Evolutionary conservation across 306 rosid species (phyloP), one percentile per base, ranked within the genome.

Genomic region (Cyclanthera cordifolia): DNA sequence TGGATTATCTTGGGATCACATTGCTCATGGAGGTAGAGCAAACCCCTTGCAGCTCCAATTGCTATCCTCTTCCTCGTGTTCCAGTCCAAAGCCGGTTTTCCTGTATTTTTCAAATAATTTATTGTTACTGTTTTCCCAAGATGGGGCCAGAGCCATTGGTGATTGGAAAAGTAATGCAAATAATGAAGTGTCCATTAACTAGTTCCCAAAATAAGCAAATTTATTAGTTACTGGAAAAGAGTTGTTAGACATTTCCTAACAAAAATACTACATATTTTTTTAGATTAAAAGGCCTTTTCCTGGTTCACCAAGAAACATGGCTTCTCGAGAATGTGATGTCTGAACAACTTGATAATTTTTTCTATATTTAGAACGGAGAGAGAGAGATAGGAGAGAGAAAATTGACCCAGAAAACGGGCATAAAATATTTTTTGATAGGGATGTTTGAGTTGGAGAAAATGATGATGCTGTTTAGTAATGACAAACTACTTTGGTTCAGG

Each of bases 1-100:
- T 93, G 99, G 65, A 93, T 93, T 59, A 93, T 93, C 88, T 93
- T 93, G 13, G 99, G 99, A 79, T 93, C 96, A 24, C 99, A 34
- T 34, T 34, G 41, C 41, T 34, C 41, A 1, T 34, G 41, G 41
- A 34, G 41, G 41, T 34, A 34, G 41, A 34, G 41, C 41, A 34
- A 9, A 34, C 41, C 41, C 41, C 41, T 34, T 34, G 41, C 41
- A 34, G 41, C 41, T 34, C 41, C 41, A 34, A 34, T 34, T 5
- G 41, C 41, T 34, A 34, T 34, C 9, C 41, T 34, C 41, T 34
- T 34, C 41, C 41, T 34, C 1, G 9, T 34, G 41, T 34, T 34
- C 41, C 41, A 34, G 41, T 34, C 41, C 41, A 34, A 6, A 9
- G 41, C 41, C 7, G 41, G 41, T 34, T 34, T 34, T 34, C 41